Base-by-base conservation (phyloP, 352 stramenopile genomes). In the Pelagophyceae sp. region DNA sequence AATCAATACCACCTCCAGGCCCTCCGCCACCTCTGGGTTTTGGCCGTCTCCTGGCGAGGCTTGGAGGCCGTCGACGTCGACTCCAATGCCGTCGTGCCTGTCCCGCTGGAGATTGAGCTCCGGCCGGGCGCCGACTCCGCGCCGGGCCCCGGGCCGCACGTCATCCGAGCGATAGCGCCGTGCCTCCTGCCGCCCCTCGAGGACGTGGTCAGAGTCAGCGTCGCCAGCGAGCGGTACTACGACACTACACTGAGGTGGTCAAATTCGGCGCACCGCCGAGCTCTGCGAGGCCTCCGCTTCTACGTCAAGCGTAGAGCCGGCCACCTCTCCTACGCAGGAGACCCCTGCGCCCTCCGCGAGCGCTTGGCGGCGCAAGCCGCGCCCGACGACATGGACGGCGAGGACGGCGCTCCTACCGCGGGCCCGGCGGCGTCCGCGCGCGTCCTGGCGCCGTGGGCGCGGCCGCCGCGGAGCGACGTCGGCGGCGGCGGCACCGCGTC, bases 1-100 rank as follows among this genome's bases (percentile, higher is more conserved):
- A 97, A 98, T 82, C 95, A 97, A 84, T 92, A 90, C 79, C 88
- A 94, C 82, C 78, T 94, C 20, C 89, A 94, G 81, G 85, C 88
- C 17, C 82, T 93, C 32, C 88, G 94, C 0, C 94, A 98, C 82
- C 80, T 98, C 23, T 94, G 92, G 79, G 88, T 89, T 20, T 81
- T 94, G 61, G 89, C 89, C 0, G 84, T 88, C 0, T 83, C 89
- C 77, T 80, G 87, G 27, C 79, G 85, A 23, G 83, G 87, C 25
- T 50, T 94, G 31, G 82, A 89, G 77, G 83, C 87, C 23, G 78
- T 90, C 32, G 89, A 94, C 75, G 83, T 91, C 0, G 87, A 92
- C 69, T 89, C 83, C 29, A 80, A 82, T 17, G 81, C 89, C 80
- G 85, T 80, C 76, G 84, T 91, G 20, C 89, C 81, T 76, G 81